A percentile compares a stretch with the other conserved stretches of the same genome.
These are phyloP conservation scores for Colletotrichum sp. DNA, from an alignment of 2,329 filamentous ascomycete species.

Conservation along the genomic window DNA sequence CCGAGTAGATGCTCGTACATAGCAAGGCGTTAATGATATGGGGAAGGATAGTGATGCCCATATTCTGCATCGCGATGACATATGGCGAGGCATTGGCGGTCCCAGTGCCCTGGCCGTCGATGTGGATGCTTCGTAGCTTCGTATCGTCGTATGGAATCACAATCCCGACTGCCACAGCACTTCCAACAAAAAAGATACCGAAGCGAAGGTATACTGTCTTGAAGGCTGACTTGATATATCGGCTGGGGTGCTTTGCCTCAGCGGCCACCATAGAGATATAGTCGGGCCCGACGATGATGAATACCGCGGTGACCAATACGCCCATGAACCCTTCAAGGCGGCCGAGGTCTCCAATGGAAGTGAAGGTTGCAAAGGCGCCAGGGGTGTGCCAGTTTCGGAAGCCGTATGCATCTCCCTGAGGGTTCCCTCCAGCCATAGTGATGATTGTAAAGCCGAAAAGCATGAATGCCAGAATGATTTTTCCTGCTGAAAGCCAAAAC, in stretches of 20 bases:
- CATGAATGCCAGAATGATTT: conserved; percentile 58
- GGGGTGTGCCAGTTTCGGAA: conserved; percentile 21
- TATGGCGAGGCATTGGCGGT: conserved; percentile 56
- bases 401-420: conserved; percentile 25
- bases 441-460: conserved; percentile 68
- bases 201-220: conserved; percentile 71
- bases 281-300: conserved; percentile 69
- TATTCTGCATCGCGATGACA: conserved; percentile 67
- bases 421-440: conserved; percentile 32
- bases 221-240: conserved; percentile 62
- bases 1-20: conserved; percentile 65
- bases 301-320: conserved; percentile 68
- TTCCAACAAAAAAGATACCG: conserved; percentile 51
- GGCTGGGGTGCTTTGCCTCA: conserved; percentile 67
- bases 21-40: conserved; percentile 67
- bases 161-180: conserved; percentile 70
- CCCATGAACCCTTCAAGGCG: conserved; percentile 74
- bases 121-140: conserved; percentile 57
- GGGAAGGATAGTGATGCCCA: conserved; percentile 64
- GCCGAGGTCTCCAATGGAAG: conserved; percentile 58
- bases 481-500: conserved; percentile 62
- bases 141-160: conserved; percentile 69
- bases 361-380: conserved; percentile 18
- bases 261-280: conserved; percentile 70
- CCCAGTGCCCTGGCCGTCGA: conserved; percentile 55